Evolutionary conservation across 192 early-diverging fungal species (phyloP).

Genomic region (Kickxella alabastrina): DNA sequence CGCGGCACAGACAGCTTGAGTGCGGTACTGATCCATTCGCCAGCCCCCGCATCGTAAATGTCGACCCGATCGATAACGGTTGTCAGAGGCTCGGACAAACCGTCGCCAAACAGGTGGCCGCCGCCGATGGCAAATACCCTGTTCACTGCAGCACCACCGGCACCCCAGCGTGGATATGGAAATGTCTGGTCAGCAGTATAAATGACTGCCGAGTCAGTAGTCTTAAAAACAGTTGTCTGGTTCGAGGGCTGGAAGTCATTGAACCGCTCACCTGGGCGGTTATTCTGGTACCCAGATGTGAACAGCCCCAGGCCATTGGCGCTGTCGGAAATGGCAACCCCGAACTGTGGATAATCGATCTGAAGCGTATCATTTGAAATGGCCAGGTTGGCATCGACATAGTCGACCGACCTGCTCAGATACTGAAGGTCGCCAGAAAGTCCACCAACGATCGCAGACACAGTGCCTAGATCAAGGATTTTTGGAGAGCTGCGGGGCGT

Average conservation of each 20-base stretch:
- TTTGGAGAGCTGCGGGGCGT: slow-evolving; percentile 30
- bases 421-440: slow-evolving; percentile 49
- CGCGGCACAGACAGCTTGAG: slow-evolving; percentile 33
- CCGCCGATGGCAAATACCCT: slow-evolving; percentile 48
- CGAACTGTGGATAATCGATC: slow-evolving; percentile 32
- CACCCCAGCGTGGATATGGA: slow-evolving; percentile 45
- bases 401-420: slow-evolving; percentile 45
- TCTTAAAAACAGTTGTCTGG: slow-evolving; percentile 28
- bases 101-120: slow-evolving; percentile 34
- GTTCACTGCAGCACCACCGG: slow-evolving; percentile 41
- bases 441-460: slow-evolving; percentile 34
- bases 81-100: slow-evolving; percentile 11
- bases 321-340: slow-evolving; percentile 23
- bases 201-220: background rate
- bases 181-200: slow-evolving; percentile 14
- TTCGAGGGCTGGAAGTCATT: slow-evolving; percentile 48
- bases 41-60: slow-evolving; percentile 17
- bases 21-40: slow-evolving; percentile 32
- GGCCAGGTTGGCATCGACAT: slow-evolving; percentile 17
- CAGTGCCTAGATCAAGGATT: slow-evolving; percentile 29
- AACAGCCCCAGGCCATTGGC: slow-evolving; percentile 24
- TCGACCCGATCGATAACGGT: slow-evolving; percentile 40
- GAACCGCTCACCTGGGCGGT: slow-evolving; percentile 46
- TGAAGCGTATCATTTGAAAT: slow-evolving; percentile 12
- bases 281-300: slow-evolving; percentile 43